Evolutionary conservation across 148 eudicot genomes (phyloP), one percentile per base, ranked within the genome.

Genomic region (Arctostaphylos glauca): DNA sequence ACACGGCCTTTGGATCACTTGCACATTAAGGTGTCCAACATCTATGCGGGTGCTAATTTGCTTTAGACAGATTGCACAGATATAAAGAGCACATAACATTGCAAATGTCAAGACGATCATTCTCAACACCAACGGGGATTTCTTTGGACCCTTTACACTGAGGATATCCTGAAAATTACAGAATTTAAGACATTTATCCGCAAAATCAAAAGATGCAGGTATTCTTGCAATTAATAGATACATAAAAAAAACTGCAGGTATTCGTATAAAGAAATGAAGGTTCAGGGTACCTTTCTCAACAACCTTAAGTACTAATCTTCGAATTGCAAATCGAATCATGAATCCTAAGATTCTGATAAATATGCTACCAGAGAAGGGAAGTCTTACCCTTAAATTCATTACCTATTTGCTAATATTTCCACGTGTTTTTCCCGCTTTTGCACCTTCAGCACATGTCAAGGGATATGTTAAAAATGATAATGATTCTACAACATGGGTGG

Each of bases 61-160:
- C 82, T 85, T 89, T 54, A 94, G 76, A 77, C 91, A 90, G 19
- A 90, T 67, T 43, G 90, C 86, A 82, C 90, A 91, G 74, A 94
- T 85, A 81, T 90, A 93, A 68, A 94, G 74, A 47, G 98, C 98
- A 59, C 91, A 94, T 1, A 89, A 58, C 94, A 95, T 88, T 48
- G 86, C 88, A 74, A 91, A 89, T 13, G 88, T 85, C 82, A 95
- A 84, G 25, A 91, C 86, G 52, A 89, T 80, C 89, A 92, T 85
- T 86, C 93, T 92, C 88, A 92, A 79, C 49, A 90, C 76, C 79
- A 92, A 73, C 3, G 95, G 83, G 43, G 89, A 88, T 80, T 86
- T 89, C 83, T 86, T 92, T 18, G 90, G 92, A 79, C 84, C 80
- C 73, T 83, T 87, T 41, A 81, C 8, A 7, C 87, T 87, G 67